Evolutionary conservation across 306 rosid species (phyloP), one percentile per base, ranked within the genome.

Genomic region (Neltuma alba): DNA sequence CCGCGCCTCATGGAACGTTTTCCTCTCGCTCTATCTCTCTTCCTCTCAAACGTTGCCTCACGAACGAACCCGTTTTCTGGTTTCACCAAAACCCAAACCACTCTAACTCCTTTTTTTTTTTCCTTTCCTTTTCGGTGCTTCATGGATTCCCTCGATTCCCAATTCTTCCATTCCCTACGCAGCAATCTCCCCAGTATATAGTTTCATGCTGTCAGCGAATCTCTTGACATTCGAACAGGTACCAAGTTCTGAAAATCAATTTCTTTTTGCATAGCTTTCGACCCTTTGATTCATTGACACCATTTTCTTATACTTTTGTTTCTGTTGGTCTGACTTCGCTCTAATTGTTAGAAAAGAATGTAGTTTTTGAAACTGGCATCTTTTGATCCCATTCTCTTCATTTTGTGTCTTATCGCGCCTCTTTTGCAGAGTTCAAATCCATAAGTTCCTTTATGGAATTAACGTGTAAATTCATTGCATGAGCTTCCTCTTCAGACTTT

Each of bases 1-100:
- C 91, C 96, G 88, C 86, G 25, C 77, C 76, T 87, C 82, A 83
- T 82, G 91, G 87, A 84, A 79, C 81, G 76, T 61, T 86, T 81
- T 83, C 83, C 77, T 81, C 85, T 82, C 79, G 45, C 78, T 70
- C 85, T n/a, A n/a, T 72, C 70, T 70, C 76, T 70, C 74, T 79
- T 83, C 79, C 83, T 74, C 79, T 72, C 90, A 72, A 55, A 28
- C 68, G 70, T 50, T 70, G 16, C 84, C 87, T 85, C 84, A 20
- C 89, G 65, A 86, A 73, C 93, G 44, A 78, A 72, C 57, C 78
- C 67, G 70, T 40, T 33, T 23, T 60, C 63, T 67, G 66, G 55
- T 81, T 76, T 31, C 78, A 76, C 64, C 86, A 81, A 86, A 88
- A 79, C 78, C 84, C 85, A 72, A 76, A 37, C 66, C 54, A 28